Evolutionary conservation across 768 basidiomycete genomes (phyloP).

Genomic region (Collybiopsis luxurians): DNA sequence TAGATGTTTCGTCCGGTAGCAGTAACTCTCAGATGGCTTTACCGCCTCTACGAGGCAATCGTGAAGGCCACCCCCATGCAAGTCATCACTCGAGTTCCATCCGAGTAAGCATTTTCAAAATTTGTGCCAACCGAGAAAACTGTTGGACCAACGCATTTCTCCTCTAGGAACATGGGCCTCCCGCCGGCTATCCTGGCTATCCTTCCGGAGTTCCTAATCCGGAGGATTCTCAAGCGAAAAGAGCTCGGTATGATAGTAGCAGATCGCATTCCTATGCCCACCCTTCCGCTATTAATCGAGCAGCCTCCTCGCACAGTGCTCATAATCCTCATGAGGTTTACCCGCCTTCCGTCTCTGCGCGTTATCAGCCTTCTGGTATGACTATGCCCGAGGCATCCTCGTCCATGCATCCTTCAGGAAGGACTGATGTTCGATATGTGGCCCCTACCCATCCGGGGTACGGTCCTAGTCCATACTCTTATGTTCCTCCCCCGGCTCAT

Average conservation of each 20-base stretch:
- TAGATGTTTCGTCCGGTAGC: constrained; percentile 5
- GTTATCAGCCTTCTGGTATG: neutral
- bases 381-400: neutral
- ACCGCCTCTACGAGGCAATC: constrained; percentile 3
- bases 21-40: constrained; percentile 4
- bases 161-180: neutral
- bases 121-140: neutral
- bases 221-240: neutral
- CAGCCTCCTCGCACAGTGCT: neutral
- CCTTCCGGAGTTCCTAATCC: neutral
- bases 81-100: neutral
- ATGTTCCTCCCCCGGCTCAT: neutral
- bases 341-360: neutral
- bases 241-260: neutral
- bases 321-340: neutral
- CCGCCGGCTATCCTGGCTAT: neutral
- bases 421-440: neutral
- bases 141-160: neutral
- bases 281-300: neutral
- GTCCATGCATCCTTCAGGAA: neutral
- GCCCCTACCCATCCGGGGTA: neutral
- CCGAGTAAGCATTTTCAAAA: neutral
- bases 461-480: neutral
- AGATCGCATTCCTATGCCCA: neutral
- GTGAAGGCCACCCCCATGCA: neutral